These are phyloP conservation scores for Boletus tomentosulus DNA, from an alignment of 768 basidiomycete genomes.

Conservation along the genomic window DNA sequence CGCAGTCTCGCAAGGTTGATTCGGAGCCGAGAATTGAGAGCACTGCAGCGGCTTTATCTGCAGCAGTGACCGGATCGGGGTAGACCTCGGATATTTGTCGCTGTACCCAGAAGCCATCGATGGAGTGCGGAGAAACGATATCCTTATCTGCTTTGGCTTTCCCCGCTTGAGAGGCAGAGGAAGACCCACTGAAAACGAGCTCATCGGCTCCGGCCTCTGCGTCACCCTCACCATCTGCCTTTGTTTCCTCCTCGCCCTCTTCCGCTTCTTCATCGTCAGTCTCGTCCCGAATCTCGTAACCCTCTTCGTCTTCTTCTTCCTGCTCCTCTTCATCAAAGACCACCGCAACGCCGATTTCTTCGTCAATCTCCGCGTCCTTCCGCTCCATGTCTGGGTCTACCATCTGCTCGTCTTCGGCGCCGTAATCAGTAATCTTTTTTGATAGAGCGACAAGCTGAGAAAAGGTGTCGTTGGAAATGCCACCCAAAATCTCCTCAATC, in stretches of 20 bases:
- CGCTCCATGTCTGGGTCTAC: slow-evolving; percentile 76
- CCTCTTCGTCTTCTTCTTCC: slow-evolving; percentile 89
- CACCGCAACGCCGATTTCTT: slow-evolving; percentile 95
- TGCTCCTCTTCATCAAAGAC: slow-evolving; percentile 97
- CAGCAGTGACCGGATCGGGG: slow-evolving; percentile 90
- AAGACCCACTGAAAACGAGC: slow-evolving; percentile 74
- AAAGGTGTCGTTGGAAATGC: slow-evolving; percentile 69
- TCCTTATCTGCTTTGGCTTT: slow-evolving; percentile 66
- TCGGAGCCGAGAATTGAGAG: slow-evolving; percentile 85
- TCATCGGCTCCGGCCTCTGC: slow-evolving; percentile 59
- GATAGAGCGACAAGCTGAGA: slow-evolving; percentile 76
- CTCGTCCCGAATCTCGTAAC: slow-evolving; percentile 81
- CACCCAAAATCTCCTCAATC: slow-evolving; percentile 69
- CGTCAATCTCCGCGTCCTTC: slow-evolving; percentile 88
- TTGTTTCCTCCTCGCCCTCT: slow-evolving; percentile 42
- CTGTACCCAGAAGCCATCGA: slow-evolving; percentile 99
- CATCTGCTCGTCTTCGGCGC: slow-evolving; percentile 77
- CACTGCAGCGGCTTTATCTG: slow-evolving; percentile 84
- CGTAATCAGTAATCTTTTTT: slow-evolving; percentile 97
- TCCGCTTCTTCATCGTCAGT: slow-evolving; percentile 73
- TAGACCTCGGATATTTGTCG: slow-evolving; percentile 88
- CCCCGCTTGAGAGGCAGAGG: slow-evolving; percentile 40
- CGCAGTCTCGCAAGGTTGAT: slow-evolving; percentile 83
- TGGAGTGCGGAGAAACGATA: slow-evolving; percentile 79
- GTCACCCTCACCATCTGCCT: slow-evolving; percentile 40